A percentile compares a stretch with the other conserved stretches of the same genome.
Conservation (phyloP, 495 filamentous ascomycete genomes). For the Hapsidospora chrysogenum region DNA sequence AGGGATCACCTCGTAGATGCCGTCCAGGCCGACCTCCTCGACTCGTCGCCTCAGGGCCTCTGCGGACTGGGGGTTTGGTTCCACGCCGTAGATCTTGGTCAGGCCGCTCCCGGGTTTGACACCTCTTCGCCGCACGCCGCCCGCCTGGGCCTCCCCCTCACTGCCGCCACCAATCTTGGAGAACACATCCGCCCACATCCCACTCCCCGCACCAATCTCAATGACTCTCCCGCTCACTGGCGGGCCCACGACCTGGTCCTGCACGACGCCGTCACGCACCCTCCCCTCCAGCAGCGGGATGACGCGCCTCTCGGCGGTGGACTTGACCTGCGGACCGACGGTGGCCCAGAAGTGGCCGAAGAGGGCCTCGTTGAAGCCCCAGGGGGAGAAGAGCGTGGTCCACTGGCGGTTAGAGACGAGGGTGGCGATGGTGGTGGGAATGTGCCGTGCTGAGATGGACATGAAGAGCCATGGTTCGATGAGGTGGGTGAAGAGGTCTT, state of each 20-base stretch:
- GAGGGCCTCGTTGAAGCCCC: constrained; percentile 22
- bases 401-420: constrained; percentile 11
- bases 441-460: not conserved
- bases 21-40: constrained; percentile 28
- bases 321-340: constrained; percentile 20
- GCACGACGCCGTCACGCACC: constrained; percentile 10
- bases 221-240: constrained; percentile 19
- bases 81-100: constrained; percentile 46
- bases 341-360: constrained; percentile 31
- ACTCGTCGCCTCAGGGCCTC: constrained; percentile 26
- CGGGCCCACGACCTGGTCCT: constrained; percentile 8
- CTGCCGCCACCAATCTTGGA: not conserved
- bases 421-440: constrained; percentile 11
- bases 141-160: not conserved
- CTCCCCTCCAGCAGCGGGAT: constrained; percentile 24
- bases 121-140: constrained; percentile 2
- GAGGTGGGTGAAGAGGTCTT: not conserved
- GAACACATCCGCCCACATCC: constrained; percentile 28
- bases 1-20: constrained; percentile 47
- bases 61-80: constrained; percentile 46
- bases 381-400: constrained; percentile 14
- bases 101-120: constrained; percentile 12
- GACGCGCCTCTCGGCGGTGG: constrained; percentile 12
- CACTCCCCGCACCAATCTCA: constrained; percentile 32
- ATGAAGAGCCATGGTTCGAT: not conserved